Evolutionary conservation across 306 rosid genomes (phyloP).

Genomic region (Fragaria iinumae): DNA sequence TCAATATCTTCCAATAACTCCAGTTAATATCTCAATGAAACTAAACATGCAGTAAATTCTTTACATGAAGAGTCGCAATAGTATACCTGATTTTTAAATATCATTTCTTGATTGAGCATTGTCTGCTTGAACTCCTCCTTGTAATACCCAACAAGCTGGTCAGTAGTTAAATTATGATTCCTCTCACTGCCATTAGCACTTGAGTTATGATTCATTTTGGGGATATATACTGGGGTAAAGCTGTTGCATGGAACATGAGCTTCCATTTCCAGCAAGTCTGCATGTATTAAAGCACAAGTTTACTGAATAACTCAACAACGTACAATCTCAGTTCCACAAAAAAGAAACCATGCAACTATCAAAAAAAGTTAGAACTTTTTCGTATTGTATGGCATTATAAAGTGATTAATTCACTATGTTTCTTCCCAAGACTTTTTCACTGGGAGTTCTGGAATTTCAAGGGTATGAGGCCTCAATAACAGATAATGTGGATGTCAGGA

Average conservation of each 20-base stretch:
- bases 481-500: too few species aligned
- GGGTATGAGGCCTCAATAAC: too few species aligned
- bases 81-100: constrained; percentile 65
- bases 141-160: constrained; percentile 28
- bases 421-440: too few species aligned
- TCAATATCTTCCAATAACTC: background rate
- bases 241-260: constrained; percentile 40
- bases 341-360: constrained; percentile 28
- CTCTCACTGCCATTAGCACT: constrained; percentile 39
- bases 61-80: background rate
- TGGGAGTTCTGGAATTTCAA: too few species aligned
- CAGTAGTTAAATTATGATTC: constrained; percentile 23
- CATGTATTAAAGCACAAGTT: constrained; percentile 26
- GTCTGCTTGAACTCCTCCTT: constrained; percentile 58
- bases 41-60: constrained; percentile 1
- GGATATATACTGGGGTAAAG: constrained; percentile 31
- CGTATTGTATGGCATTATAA: too few species aligned
- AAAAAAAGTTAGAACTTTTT: constrained; percentile 3
- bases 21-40: background rate
- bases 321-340: constrained; percentile 23
- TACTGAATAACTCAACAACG: constrained; percentile 14
- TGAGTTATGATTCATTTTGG: constrained; percentile 32
- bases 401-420: too few species aligned
- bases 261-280: constrained; percentile 49
- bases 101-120: constrained; percentile 62